These are phyloP conservation scores for Talaromyces stipitatus DNA, from an alignment of 495 filamentous ascomycete species.

Conservation along the genomic window DNA sequence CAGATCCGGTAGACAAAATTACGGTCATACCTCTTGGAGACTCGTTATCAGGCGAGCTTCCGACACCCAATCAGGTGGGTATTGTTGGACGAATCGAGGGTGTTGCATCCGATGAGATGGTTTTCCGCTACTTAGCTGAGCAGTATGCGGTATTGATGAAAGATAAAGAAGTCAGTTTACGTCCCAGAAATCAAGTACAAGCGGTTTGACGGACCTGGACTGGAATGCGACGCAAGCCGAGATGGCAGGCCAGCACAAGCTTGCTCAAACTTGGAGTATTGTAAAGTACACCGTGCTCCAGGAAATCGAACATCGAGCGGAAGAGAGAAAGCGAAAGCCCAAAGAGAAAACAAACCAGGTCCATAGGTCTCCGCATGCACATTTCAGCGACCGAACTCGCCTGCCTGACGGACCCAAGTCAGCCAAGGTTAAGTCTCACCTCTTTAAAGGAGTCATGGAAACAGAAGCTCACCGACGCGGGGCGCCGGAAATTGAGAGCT, in stretches of 20 bases:
- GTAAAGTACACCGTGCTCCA: constrained; percentile 54
- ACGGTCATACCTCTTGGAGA: constrained; percentile 53
- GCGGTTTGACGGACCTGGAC: constrained; percentile 48
- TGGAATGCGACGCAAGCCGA: constrained; percentile 57
- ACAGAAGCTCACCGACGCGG: constrained; percentile 23
- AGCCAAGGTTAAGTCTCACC: constrained; percentile 31
- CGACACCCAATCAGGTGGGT: constrained; percentile 52
- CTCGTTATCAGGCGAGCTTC: constrained; percentile 44
- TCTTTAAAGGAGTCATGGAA: constrained; percentile 39
- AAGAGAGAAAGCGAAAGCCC: constrained; percentile 35
- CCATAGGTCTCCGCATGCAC: constrained; percentile 29
- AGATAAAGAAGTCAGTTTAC: constrained; percentile 17
- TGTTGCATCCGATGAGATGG: constrained; percentile 37
- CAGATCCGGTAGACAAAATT: constrained; percentile 37
- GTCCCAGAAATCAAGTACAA: constrained; percentile 17
- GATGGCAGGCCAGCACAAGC: constrained; percentile 47
- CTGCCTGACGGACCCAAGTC: constrained; percentile 27
- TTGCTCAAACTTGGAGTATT: constrained; percentile 72
- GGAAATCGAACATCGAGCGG: constrained; percentile 50
- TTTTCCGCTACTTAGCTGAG: constrained; percentile 52
- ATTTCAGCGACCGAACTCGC: constrained; percentile 17
- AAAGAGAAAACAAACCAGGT: constrained; percentile 14
- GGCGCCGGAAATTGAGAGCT: constrained; percentile 53
- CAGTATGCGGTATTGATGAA: constrained; percentile 45
- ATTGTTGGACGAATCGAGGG: constrained; percentile 53